Percentiles rank a stretch among this genome's conserved stretches.
These are phyloP conservation scores for Pseudogymnoascus sp. DNA, from an alignment of 2,329 filamentous ascomycete species.

Conservation along the genomic window DNA sequence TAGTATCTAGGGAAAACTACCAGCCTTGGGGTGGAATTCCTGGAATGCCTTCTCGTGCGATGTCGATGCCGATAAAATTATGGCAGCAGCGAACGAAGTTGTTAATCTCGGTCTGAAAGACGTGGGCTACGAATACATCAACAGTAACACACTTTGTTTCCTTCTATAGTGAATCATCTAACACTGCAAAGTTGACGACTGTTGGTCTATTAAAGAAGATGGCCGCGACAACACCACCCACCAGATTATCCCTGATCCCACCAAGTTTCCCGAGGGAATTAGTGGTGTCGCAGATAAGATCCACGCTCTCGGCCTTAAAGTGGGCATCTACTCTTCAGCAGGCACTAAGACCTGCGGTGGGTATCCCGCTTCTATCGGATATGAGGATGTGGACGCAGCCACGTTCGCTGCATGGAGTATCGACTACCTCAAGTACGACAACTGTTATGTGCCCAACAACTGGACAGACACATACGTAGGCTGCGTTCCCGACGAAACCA, in stretches of 20 bases:
- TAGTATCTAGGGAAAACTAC: neutral
- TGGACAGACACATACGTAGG: slow-evolving; percentile 33
- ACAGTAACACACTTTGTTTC: neutral
- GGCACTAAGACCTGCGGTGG: slow-evolving; percentile 35
- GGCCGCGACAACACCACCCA: slow-evolving; percentile 37
- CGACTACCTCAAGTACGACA: slow-evolving; percentile 49
- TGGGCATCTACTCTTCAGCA: slow-evolving; percentile 46
- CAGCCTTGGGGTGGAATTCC: neutral
- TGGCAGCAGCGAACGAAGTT: slow-evolving; percentile 40
- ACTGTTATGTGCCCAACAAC: slow-evolving; percentile 42
- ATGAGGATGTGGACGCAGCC: slow-evolving; percentile 45
- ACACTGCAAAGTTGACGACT: slow-evolving; percentile 46
- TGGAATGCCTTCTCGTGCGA: slow-evolving; percentile 48
- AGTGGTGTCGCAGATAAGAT: slow-evolving; percentile 38
- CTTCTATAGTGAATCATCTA: slow-evolving; percentile 19
- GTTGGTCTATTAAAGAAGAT: slow-evolving; percentile 36
- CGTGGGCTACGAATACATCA: slow-evolving; percentile 50
- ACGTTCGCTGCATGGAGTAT: slow-evolving; percentile 45
- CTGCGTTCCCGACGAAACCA: slow-evolving; percentile 35
- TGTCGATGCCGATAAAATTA: slow-evolving; percentile 43
- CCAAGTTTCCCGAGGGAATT: slow-evolving; percentile 43
- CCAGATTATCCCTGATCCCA: slow-evolving; percentile 30
- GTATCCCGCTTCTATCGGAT: slow-evolving; percentile 39
- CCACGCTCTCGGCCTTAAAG: slow-evolving; percentile 41
- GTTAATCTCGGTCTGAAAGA: slow-evolving; percentile 44